Percentiles rank a stretch among this genome's conserved stretches.
Conservation (phyloP, 2,329 filamentous ascomycete genomes). For the Leptodontidium sp. region DNA sequence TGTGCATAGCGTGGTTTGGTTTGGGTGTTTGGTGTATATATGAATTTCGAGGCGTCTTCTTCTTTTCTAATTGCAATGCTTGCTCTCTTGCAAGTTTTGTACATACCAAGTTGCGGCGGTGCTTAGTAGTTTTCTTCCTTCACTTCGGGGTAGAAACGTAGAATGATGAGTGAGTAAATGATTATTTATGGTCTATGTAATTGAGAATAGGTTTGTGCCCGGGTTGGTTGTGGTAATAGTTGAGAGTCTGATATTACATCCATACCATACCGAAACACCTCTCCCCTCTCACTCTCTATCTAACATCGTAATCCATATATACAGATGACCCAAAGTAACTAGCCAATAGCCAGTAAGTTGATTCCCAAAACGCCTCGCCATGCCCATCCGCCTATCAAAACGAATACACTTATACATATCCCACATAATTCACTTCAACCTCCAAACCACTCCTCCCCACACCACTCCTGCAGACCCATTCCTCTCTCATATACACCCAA, state of each 20-base stretch:
- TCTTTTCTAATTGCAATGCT: too few relatives aligned
- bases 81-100: too few relatives aligned
- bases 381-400: slow-evolving; percentile 2
- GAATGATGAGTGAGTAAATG: too few relatives aligned
- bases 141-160: too few relatives aligned
- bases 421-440: neutral
- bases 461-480: neutral
- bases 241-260: slow-evolving; percentile 15
- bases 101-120: too few relatives aligned
- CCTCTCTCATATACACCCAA: too few relatives aligned
- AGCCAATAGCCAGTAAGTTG: neutral
- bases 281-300: neutral
- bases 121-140: too few relatives aligned
- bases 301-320: slow-evolving; percentile 9
- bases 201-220: too few relatives aligned
- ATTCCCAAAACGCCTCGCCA: slow-evolving; percentile 23
- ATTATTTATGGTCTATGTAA: too few relatives aligned
- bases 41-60: too few relatives aligned
- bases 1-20: too few relatives aligned
- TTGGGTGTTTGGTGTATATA: too few relatives aligned
- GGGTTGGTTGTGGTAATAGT: neutral
- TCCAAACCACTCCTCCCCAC: neutral
- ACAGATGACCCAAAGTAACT: slow-evolving; percentile 1
- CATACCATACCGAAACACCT: neutral
- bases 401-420: slow-evolving; percentile 15